These are phyloP conservation scores for Talaromyces trachyspermus DNA, from an alignment of 495 filamentous ascomycete genomes.

Conservation along the genomic window DNA sequence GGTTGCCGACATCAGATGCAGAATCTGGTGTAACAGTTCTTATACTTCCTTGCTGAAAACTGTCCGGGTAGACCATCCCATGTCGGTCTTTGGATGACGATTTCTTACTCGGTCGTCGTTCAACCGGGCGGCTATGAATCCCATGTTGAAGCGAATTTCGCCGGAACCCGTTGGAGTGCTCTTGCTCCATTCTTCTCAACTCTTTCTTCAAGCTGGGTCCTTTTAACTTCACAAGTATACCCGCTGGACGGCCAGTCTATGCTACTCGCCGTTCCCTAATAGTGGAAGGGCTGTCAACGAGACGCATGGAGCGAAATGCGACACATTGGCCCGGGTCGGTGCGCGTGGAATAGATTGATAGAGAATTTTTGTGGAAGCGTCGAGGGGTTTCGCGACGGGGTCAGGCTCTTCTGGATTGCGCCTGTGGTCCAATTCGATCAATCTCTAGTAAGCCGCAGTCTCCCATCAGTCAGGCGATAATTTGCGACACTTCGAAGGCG, in stretches of 20 bases:
- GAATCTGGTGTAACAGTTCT: slow-evolving; percentile 44
- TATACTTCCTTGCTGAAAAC: slow-evolving; percentile 40
- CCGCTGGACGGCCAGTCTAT: background rate
- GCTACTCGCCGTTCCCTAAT: background rate
- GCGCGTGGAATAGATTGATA: background rate
- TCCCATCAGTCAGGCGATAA: background rate
- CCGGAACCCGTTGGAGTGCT: slow-evolving; percentile 35
- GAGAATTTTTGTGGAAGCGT: background rate
- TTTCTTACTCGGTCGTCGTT: slow-evolving; percentile 46
- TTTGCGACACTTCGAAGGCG: background rate
- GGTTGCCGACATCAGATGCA: slow-evolving; percentile 21
- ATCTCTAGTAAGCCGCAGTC: background rate
- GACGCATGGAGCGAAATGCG: slow-evolving; percentile 36
- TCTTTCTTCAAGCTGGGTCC: background rate
- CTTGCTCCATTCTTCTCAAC: slow-evolving; percentile 36
- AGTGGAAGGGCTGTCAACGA: slow-evolving; percentile 22
- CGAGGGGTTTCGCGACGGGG: background rate
- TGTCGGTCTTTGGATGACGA: slow-evolving; percentile 46
- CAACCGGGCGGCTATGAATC: slow-evolving; percentile 36
- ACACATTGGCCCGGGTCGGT: slow-evolving; percentile 11
- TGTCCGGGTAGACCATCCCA: slow-evolving; percentile 47
- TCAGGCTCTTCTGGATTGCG: background rate
- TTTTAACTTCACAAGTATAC: background rate
- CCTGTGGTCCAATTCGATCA: background rate
- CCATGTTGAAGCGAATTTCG: slow-evolving; percentile 39